Evolutionary conservation across 176 grass and related monocot genomes (phyloP).

Genomic region (Oryza brachyantha): DNA sequence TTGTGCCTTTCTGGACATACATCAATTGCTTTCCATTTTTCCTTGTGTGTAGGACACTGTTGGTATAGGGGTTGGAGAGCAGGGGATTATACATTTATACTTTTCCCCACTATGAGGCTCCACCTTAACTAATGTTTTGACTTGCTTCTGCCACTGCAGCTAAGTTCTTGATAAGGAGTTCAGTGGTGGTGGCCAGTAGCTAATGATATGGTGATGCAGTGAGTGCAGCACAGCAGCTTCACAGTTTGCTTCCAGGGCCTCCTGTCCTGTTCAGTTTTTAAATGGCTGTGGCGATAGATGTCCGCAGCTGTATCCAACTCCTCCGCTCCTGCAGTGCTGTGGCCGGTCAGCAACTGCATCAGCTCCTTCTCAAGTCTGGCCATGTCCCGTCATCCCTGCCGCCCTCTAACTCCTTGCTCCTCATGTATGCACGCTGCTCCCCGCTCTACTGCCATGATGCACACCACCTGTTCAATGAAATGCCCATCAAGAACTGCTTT

Average conservation of each 20-base stretch:
- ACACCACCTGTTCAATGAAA: conserved; percentile 51
- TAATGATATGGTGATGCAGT: not conserved
- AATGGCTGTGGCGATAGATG: conserved; percentile 33
- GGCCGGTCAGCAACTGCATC: conserved; percentile 58
- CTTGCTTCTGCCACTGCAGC: no score
- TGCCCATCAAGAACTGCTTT: conserved; percentile 49
- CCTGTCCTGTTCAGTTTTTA: not conserved
- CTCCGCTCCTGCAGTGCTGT: conserved; percentile 45
- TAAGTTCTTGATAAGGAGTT: no score
- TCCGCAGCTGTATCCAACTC: conserved; percentile 39
- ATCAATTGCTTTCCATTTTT: no score
- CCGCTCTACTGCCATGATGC: conserved; percentile 25
- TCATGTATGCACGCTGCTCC: conserved; percentile 47
- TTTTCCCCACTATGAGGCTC: no score
- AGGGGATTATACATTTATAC: no score
- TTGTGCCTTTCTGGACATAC: no score
- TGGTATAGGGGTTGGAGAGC: no score
- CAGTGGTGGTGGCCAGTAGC: no score
- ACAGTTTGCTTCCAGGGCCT: not conserved
- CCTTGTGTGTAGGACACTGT: no score
- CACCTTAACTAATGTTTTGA: no score
- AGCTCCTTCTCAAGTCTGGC: conserved; percentile 64
- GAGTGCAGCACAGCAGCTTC: not conserved
- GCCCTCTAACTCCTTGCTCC: conserved; percentile 55
- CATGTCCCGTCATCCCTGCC: conserved; percentile 38